Conservation (phyloP, 2,329 filamentous ascomycete genomes). For the Fusarium praegraminearum region DNA sequence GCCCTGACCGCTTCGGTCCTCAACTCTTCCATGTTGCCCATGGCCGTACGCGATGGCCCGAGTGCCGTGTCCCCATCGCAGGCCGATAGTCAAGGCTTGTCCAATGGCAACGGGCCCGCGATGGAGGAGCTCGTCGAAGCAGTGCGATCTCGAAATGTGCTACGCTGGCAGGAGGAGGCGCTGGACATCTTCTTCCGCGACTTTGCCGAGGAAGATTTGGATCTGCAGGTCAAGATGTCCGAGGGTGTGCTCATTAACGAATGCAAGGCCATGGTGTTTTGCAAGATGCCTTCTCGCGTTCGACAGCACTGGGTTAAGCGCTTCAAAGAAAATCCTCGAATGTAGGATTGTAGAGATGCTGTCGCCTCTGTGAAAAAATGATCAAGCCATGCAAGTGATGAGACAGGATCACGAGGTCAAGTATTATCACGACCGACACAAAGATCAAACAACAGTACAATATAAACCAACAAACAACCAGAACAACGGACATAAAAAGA, state of each 20-base stretch:
- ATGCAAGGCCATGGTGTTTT: conserved; percentile 71
- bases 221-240: conserved; percentile 70
- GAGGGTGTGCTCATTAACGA: conserved; percentile 70
- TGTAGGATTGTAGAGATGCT: background rate
- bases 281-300: conserved; percentile 67
- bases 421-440: background rate
- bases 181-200: conserved; percentile 71
- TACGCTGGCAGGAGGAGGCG: conserved; percentile 68
- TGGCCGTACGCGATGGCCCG: conserved; percentile 36
- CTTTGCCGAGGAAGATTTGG: conserved; percentile 67
- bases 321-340: conserved; percentile 56
- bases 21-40: conserved; percentile 49
- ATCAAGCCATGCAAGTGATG: background rate
- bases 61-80: conserved; percentile 38
- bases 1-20: conserved; percentile 41
- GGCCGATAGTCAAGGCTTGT: conserved; percentile 33
- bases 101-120: conserved; percentile 37
- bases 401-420: background rate
- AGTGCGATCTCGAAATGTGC: conserved; percentile 54
- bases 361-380: background rate
- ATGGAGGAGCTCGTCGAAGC: conserved; percentile 59
- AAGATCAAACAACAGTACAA: conserved; percentile 11
- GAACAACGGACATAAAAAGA: conserved; percentile 1
- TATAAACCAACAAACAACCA: conserved; percentile 19
- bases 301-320: conserved; percentile 68